phyloP scores from a whole-genome alignment of 2,329 filamentous ascomycete species.

The Fonsecaea multimorphosa region DNA sequence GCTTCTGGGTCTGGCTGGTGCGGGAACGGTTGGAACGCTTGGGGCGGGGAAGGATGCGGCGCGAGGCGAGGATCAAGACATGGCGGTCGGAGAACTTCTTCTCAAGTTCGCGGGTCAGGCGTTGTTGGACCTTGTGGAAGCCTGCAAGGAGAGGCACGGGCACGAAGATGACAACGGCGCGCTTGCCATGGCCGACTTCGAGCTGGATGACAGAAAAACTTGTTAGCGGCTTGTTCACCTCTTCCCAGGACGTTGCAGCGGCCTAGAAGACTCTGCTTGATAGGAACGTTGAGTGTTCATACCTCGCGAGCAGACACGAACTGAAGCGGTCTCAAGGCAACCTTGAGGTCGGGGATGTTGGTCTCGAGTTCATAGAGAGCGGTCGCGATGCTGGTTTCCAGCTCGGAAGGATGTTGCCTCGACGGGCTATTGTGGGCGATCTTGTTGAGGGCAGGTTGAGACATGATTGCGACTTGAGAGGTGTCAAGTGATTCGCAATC shows the following conservation, averaged over 20 bases:
- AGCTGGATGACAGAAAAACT: slow-evolving; percentile 68
- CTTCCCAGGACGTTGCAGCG: not conserved
- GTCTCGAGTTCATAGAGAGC: slow-evolving; percentile 99
- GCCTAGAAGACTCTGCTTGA: not conserved
- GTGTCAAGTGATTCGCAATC: slow-evolving; percentile 27
- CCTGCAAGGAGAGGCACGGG: slow-evolving; percentile 96
- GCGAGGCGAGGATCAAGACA: slow-evolving; percentile 97
- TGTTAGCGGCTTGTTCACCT: slow-evolving; percentile 27
- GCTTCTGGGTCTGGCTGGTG: slow-evolving; percentile 98
- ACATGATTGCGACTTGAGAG: slow-evolving; percentile 60
- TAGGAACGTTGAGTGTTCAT: slow-evolving; percentile 44
- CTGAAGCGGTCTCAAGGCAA: slow-evolving; percentile 94
- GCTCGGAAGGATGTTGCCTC: slow-evolving; percentile 93
- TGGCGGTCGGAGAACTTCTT: slow-evolving; percentile 99
- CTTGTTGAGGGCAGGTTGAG: slow-evolving; percentile 82
- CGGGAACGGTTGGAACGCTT: slow-evolving; percentile 97
- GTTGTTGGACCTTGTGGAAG: slow-evolving; percentile 99
- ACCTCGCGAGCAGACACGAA: slow-evolving; percentile 99
- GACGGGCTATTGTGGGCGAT: slow-evolving; percentile 97
- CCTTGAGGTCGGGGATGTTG: slow-evolving; percentile 98
- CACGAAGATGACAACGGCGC: slow-evolving; percentile 99
- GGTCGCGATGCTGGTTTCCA: slow-evolving; percentile 94
- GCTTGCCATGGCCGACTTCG: slow-evolving; percentile 99
- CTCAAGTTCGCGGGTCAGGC: slow-evolving; percentile 99
- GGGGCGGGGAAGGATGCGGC: slow-evolving; percentile 97